A percentile compares a stretch with the other conserved stretches of the same genome.
Conservation (phyloP, 1,284 basidiomycete genomes). For the Puccinia novopanici region DNA sequence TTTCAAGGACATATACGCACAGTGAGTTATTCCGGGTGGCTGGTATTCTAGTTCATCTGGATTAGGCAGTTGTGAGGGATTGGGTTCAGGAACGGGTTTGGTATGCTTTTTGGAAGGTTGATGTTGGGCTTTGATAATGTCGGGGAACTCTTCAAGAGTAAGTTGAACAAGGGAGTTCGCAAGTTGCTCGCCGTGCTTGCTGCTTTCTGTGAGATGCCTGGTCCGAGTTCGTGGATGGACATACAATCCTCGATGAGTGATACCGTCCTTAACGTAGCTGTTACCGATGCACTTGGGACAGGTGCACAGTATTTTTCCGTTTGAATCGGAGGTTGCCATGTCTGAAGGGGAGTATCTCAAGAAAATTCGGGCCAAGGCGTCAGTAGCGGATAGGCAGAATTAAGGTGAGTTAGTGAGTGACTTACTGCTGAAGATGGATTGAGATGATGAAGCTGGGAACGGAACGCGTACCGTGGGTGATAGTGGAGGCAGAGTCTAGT, state of each 20-base stretch:
- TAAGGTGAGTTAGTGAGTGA: background rate
- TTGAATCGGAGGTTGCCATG: background rate
- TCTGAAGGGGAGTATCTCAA: background rate
- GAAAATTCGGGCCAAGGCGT: background rate
- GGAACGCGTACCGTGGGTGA: too few species aligned
- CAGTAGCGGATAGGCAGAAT: background rate
- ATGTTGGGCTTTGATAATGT: background rate
- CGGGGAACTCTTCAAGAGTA: background rate
- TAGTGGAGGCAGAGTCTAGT: too few species aligned
- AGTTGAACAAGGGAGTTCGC: background rate
- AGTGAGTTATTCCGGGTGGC: background rate
- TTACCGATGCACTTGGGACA: background rate
- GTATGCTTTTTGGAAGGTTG: background rate
- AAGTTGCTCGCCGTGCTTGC: background rate
- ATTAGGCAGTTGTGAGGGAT: background rate
- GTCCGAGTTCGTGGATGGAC: conserved; percentile 20
- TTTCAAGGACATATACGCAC: background rate
- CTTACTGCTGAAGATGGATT: too few species aligned
- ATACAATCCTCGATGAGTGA: background rate
- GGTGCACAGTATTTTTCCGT: background rate
- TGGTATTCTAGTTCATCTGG: background rate
- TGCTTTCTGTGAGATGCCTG: background rate
- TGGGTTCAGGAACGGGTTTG: background rate
- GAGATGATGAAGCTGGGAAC: too few species aligned
- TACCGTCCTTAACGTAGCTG: background rate